Evolutionary conservation across 176 grass and related monocot genomes (phyloP).

Genomic region (Otatea glauca): DNA sequence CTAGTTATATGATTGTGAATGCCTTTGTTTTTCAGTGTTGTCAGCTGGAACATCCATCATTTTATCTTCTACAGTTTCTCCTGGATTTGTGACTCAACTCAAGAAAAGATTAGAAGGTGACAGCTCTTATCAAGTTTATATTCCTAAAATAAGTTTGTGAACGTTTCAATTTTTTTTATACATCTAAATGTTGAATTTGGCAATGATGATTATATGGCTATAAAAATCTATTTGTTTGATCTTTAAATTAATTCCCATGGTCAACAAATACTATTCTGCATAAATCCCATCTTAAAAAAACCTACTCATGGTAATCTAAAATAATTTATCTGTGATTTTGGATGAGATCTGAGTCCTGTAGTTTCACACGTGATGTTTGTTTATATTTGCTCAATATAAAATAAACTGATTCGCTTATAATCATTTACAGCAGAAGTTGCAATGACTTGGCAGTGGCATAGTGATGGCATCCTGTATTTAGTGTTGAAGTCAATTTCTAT

Average conservation of each 20-base stretch:
- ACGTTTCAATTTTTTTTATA: not conserved
- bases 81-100: constrained; percentile 75
- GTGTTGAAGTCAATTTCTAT: not conserved
- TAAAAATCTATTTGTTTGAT: not conserved
- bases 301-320: constrained; percentile 15
- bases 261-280: not conserved
- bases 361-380: constrained; percentile 17
- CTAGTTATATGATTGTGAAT: constrained; percentile 31
- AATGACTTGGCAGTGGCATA: constrained; percentile 11
- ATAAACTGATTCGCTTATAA: constrained; percentile 16
- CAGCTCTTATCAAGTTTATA: constrained; percentile 21
- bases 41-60: constrained; percentile 76
- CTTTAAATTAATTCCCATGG: not conserved
- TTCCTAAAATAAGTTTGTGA: constrained; percentile 14
- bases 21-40: constrained; percentile 58
- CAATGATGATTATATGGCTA: not conserved
- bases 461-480: not conserved
- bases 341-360: constrained; percentile 11
- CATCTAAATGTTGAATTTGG: not conserved
- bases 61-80: constrained; percentile 94
- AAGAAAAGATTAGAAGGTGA: constrained; percentile 84
- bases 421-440: constrained; percentile 16
- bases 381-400: not conserved
- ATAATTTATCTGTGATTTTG: constrained; percentile 10
- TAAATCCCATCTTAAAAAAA: not conserved